Percentiles rank a stretch among this genome's conserved stretches.
These are phyloP conservation scores for Pontederia paniculata DNA, from an alignment of 176 grass and related monocot genomes.

Conservation along the genomic window DNA sequence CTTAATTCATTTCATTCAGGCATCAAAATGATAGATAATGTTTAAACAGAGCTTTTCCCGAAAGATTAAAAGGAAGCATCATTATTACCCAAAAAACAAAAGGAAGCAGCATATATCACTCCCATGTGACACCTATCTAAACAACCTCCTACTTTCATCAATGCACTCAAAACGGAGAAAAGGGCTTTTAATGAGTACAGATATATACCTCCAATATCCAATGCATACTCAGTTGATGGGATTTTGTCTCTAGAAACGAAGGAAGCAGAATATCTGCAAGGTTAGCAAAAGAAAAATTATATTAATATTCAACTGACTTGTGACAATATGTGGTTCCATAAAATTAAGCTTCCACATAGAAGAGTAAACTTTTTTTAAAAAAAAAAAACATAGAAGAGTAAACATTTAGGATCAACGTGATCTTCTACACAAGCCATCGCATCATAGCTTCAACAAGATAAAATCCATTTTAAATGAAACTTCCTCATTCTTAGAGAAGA, in stretches of 20 bases:
- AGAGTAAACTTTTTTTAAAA: too few relatives aligned
- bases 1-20: not conserved
- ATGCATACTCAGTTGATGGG: conserved; percentile 50
- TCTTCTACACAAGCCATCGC: not conserved
- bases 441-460: not conserved
- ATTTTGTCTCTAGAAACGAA: conserved; percentile 52
- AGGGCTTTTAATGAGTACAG: not conserved
- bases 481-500: too few relatives aligned
- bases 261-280: conserved; percentile 51
- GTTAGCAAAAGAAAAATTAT: not conserved
- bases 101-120: too few relatives aligned
- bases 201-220: conserved; percentile 53
- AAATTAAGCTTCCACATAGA: too few relatives aligned
- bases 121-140: not conserved
- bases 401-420: not conserved
- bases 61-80: too few relatives aligned
- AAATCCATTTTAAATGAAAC: too few relatives aligned
- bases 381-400: too few relatives aligned
- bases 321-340: too few relatives aligned
- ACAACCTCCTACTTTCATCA: not conserved
- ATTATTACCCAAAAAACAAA: too few relatives aligned
- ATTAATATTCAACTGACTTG: not conserved
- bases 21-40: too few relatives aligned
- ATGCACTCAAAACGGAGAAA: not conserved
- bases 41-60: too few relatives aligned